phyloP scores from a whole-genome alignment of 768 basidiomycete species.

The Tylopilus vinaceipallidus region DNA sequence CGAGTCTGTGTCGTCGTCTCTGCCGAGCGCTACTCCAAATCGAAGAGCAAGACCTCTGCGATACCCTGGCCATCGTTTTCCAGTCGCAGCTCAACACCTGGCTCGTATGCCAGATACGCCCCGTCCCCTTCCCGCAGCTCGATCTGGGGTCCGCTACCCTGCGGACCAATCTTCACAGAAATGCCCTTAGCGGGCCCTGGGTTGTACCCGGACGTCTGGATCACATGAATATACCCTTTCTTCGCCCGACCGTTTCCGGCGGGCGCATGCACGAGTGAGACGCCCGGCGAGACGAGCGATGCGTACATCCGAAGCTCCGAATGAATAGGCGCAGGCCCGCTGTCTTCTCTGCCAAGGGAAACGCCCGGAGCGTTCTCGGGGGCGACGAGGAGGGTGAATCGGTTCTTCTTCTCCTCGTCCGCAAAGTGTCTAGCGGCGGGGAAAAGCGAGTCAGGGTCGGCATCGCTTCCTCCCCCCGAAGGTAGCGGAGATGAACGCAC shows the following conservation, averaged over 20 bases:
- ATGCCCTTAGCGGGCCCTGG: slow-evolving; percentile 54
- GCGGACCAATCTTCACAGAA: slow-evolving; percentile 49
- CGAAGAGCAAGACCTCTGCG: slow-evolving; percentile 80
- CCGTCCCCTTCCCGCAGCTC: slow-evolving; percentile 86
- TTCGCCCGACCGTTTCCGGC: slow-evolving; percentile 34
- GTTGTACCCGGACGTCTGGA: slow-evolving; percentile 85
- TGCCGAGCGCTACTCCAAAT: slow-evolving; percentile 48
- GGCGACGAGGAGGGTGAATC: slow-evolving; percentile 73
- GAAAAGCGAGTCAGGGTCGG: neutral
- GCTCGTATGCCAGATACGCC: slow-evolving; percentile 60
- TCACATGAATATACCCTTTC: slow-evolving; percentile 82
- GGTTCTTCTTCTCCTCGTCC: slow-evolving; percentile 78
- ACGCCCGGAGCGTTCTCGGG: slow-evolving; percentile 63
- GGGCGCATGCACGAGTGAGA: slow-evolving; percentile 53
- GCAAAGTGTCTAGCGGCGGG: slow-evolving; percentile 55
- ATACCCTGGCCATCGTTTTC: slow-evolving; percentile 64
- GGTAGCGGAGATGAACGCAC: slow-evolving; percentile 20
- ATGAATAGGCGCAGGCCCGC: slow-evolving; percentile 81
- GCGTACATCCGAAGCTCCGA: slow-evolving; percentile 71
- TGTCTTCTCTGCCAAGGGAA: slow-evolving; percentile 54
- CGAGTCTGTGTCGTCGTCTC: neutral
- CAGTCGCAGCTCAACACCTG: slow-evolving; percentile 35
- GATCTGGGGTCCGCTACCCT: slow-evolving; percentile 39
- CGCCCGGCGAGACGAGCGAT: slow-evolving; percentile 60
- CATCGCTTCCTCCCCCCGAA: too few relatives aligned